Percentiles rank a stretch among this genome's conserved stretches.
These are phyloP conservation scores for Sporothrix pseudoabietina DNA, from an alignment of 2,329 filamentous ascomycete species.

Conservation along the genomic window DNA sequence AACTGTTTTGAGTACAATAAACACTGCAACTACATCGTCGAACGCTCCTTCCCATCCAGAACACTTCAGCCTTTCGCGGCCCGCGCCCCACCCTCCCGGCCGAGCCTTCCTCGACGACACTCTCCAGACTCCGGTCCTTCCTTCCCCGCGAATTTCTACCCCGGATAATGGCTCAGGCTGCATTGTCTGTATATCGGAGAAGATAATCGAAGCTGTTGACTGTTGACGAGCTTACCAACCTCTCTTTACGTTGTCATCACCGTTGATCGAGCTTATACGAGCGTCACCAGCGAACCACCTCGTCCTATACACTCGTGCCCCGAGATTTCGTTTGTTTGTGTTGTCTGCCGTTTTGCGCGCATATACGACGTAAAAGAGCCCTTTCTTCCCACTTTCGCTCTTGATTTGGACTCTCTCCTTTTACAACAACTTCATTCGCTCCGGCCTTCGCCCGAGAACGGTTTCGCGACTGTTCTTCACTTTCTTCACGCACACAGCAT, in stretches of 20 bases:
- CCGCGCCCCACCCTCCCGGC: not conserved
- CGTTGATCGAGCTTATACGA: not conserved
- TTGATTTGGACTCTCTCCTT: not conserved
- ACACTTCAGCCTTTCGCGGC: not conserved
- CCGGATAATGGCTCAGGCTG: conserved; percentile 20
- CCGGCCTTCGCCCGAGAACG: not conserved
- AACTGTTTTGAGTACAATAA: not conserved
- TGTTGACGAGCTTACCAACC: not conserved
- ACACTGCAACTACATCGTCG: not conserved
- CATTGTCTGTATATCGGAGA: not conserved
- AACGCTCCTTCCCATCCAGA: not conserved
- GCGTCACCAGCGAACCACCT: not conserved
- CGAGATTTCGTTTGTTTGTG: not conserved
- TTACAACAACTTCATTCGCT: not conserved
- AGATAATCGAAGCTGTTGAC: not conserved
- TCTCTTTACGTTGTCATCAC: not conserved
- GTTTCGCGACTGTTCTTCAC: not conserved
- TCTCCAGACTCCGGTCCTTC: not conserved
- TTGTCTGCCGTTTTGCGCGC: not conserved
- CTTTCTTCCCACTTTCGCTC: not conserved
- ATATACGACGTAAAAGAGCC: not conserved
- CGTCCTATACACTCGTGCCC: not conserved
- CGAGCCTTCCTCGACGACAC: not conserved
- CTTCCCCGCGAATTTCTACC: not conserved
- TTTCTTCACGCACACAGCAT: not conserved